Percentiles rank a stretch among this genome's conserved stretches.
These are phyloP conservation scores for Termitomyces sp. DNA, from an alignment of 768 basidiomycete genomes.

Conservation along the genomic window DNA sequence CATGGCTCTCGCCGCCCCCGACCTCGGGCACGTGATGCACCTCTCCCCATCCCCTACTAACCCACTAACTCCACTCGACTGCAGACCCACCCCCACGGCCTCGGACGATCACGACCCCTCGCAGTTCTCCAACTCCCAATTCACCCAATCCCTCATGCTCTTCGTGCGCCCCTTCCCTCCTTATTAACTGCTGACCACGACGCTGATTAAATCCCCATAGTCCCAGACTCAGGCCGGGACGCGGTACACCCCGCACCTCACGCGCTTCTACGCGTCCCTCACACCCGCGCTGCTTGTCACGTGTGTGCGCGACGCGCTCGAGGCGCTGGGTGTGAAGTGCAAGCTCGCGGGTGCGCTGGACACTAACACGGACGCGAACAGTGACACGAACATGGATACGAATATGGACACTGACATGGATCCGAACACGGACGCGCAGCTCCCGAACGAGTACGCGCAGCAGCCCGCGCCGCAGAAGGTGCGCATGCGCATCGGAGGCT, in stretches of 20 bases:
- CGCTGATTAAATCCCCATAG: conserved; percentile 27
- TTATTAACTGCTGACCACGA: background rate
- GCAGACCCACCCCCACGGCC: background rate
- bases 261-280: conserved; percentile 71
- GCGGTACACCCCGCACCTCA: conserved; percentile 69
- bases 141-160: conserved; percentile 74
- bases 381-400: no score
- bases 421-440: no score
- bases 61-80: background rate
- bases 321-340: conserved; percentile 41
- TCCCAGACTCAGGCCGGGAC: conserved; percentile 77
- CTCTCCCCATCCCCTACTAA: no score
- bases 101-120: background rate
- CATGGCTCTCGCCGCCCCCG: conserved; percentile 63
- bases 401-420: no score
- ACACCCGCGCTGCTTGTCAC: conserved; percentile 46
- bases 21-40: conserved; percentile 21
- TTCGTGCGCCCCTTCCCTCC: conserved; percentile 51
- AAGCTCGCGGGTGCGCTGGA: conserved; percentile 22
- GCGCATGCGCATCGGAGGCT: background rate
- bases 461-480: no score
- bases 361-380: background rate
- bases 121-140: conserved; percentile 56
- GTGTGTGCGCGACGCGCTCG: conserved; percentile 51
- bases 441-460: no score